Evolutionary conservation across 768 basidiomycete genomes (phyloP).

Genomic region (Coprinopsis sp.): DNA sequence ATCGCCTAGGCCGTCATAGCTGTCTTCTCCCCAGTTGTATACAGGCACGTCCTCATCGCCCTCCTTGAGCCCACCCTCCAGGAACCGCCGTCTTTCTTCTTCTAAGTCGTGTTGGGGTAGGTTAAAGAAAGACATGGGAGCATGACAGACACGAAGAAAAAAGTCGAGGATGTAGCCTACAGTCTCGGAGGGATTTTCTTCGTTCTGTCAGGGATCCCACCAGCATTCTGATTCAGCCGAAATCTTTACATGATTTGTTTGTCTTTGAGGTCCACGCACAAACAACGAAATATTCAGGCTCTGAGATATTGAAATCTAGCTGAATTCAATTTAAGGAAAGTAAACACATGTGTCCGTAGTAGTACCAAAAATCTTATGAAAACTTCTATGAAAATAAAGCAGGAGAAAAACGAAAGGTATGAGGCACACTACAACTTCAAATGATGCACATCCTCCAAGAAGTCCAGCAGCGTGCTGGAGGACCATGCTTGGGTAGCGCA

Average conservation of each 20-base stretch:
- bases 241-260: slow-evolving; percentile 12
- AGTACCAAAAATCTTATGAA: background rate
- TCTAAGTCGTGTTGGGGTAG: slow-evolving; percentile 61
- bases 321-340: too few species aligned
- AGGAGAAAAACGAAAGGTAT: background rate
- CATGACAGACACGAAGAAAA: slow-evolving; percentile 19
- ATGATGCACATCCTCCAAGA: slow-evolving; percentile 70
- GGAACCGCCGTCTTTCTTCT: slow-evolving; percentile 50
- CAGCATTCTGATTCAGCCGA: background rate
- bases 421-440: too few species aligned
- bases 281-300: slow-evolving; percentile 1
- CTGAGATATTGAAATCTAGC: too few species aligned
- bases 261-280: slow-evolving; percentile 2
- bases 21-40: slow-evolving; percentile 89
- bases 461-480: slow-evolving; percentile 86
- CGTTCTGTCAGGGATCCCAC: background rate
- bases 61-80: slow-evolving; percentile 42
- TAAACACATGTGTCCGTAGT: too few species aligned
- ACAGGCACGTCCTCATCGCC: slow-evolving; percentile 76
- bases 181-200: background rate
- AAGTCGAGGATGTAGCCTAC: background rate
- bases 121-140: slow-evolving; percentile 79
- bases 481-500: slow-evolving; percentile 97
- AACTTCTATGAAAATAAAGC: background rate
- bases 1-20: slow-evolving; percentile 86